phyloP scores from a whole-genome alignment of 306 rosid genomes.

The Vigna unguiculata region DNA sequence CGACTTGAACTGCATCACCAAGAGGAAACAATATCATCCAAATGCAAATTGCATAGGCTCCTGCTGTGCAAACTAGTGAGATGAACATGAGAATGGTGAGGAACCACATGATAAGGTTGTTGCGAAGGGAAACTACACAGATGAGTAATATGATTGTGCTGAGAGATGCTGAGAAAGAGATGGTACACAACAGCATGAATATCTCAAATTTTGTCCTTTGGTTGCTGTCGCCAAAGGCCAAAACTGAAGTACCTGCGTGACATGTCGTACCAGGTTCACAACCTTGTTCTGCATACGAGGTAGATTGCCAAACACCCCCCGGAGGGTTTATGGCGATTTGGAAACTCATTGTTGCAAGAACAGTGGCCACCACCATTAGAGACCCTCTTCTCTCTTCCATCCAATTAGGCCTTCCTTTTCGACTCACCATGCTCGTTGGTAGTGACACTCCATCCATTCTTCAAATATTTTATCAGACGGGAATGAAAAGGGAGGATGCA shows the following conservation, averaged over 20 bases:
- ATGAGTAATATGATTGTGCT: conserved; percentile 27
- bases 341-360: conserved; percentile 43
- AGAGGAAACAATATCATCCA: background rate
- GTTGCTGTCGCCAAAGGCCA: background rate
- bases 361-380: conserved; percentile 43
- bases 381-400: conserved; percentile 41
- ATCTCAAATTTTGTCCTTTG: background rate
- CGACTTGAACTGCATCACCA: rapidly evolving
- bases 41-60: conserved; percentile 21
- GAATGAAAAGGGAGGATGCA: background rate
- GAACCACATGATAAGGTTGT: conserved; percentile 20
- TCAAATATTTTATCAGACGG: background rate
- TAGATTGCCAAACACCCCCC: conserved; percentile 49
- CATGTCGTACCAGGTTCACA: conserved; percentile 1
- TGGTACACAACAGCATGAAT: conserved; percentile 33
- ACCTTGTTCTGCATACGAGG: background rate
- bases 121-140: conserved; percentile 33
- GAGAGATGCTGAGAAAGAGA: conserved; percentile 45
- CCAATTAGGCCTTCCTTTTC: conserved; percentile 9
- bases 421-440: background rate
- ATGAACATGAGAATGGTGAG: conserved; percentile 6
- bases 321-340: conserved; percentile 44
- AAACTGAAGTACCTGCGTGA: conserved; percentile 42
- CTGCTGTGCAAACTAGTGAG: conserved; percentile 17
- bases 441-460: conserved; percentile 7